These are phyloP conservation scores for Alternaria arborescens DNA, from an alignment of 2,329 filamentous ascomycete species.

Conservation along the genomic window DNA sequence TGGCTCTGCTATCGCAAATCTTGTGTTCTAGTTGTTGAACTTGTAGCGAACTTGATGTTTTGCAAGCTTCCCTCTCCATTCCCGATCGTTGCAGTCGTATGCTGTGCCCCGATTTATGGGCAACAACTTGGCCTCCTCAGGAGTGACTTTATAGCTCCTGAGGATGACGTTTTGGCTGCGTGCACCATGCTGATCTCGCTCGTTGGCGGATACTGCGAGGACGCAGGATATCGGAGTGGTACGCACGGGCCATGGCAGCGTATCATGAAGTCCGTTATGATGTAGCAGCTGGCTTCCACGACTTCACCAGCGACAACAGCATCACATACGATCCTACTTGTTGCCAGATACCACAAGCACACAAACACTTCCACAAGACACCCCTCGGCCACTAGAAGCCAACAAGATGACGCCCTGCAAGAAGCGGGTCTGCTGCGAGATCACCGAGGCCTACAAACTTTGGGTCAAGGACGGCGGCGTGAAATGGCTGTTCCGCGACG, in stretches of 20 bases:
- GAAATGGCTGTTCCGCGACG: not conserved
- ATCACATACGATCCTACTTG: not conserved
- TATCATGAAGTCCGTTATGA: conserved; percentile 13
- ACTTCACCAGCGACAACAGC: not conserved
- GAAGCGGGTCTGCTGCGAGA: not conserved
- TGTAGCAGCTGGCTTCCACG: not conserved
- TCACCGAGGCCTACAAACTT: not conserved
- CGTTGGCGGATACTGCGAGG: not conserved
- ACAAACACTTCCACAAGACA: not conserved
- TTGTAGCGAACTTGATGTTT: not conserved
- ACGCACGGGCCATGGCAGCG: conserved; percentile 15
- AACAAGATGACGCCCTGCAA: not conserved
- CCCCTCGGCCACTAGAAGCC: not conserved
- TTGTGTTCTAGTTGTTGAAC: not conserved
- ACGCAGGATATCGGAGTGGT: not conserved
- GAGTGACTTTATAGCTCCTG: not conserved
- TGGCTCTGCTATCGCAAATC: not conserved
- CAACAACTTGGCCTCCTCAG: not conserved
- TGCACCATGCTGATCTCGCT: not conserved
- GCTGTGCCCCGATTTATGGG: not conserved
- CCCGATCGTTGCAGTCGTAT: not conserved
- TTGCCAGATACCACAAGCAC: not conserved
- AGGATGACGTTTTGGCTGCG: not conserved
- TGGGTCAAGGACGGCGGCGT: not conserved
- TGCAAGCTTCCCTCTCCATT: not conserved